Evolutionary conservation across 345 rosid genomes (phyloP).

Genomic region (Erucastrum elatum): DNA sequence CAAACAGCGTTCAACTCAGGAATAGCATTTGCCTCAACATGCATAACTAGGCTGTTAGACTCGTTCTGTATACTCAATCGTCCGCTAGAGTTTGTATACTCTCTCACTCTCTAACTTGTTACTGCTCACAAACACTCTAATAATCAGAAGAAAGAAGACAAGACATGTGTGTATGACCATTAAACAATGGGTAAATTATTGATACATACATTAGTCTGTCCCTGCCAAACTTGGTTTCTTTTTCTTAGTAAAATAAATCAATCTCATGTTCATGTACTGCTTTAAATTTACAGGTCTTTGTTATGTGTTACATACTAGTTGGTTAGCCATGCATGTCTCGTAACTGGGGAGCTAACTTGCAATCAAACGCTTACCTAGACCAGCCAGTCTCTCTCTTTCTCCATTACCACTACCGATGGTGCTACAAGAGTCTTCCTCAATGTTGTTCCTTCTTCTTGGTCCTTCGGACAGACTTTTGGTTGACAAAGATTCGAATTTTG

Average conservation of each 20-base stretch:
- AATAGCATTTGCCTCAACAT: constrained; percentile 86
- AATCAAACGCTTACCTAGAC: constrained; percentile 78
- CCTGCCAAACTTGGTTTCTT: constrained; percentile 28
- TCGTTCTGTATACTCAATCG: too few species aligned
- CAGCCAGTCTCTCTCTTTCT: constrained; percentile 78
- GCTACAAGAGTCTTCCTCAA: constrained; percentile 46
- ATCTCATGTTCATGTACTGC: constrained; percentile 27
- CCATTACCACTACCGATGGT: constrained; percentile 72
- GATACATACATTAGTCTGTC: constrained; percentile 13
- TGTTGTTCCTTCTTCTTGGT: constrained; percentile 68
- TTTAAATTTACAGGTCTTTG: constrained; percentile 8
- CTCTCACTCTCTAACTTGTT: neutral
- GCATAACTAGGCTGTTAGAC: constrained; percentile 77
- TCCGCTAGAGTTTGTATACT: neutral
- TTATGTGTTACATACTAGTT: constrained; percentile 48
- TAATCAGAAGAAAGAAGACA: constrained; percentile 17
- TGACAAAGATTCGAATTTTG: too few species aligned
- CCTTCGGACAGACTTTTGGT: too few species aligned
- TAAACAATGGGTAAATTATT: constrained; percentile 3
- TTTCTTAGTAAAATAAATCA: constrained; percentile 12
- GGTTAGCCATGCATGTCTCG: constrained; percentile 89
- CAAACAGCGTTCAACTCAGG: constrained; percentile 84
- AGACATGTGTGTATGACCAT: constrained; percentile 23
- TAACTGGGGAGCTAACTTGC: constrained; percentile 98
- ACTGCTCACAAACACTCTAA: too few species aligned